phyloP scores from a whole-genome alignment of 1,139 yeast species.

The Taphrina flavorubra region DNA sequence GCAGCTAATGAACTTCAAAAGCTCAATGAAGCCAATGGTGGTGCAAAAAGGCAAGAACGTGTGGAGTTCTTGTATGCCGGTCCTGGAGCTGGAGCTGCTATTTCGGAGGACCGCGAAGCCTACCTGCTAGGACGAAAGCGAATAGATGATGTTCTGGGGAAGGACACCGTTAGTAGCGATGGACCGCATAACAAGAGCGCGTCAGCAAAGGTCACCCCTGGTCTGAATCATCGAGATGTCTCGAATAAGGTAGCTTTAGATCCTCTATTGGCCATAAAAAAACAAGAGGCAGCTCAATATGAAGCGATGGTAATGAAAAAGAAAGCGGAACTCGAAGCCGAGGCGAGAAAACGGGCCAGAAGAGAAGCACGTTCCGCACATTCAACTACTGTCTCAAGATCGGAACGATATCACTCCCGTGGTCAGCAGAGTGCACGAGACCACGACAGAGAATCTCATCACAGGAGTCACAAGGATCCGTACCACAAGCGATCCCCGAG shows the following conservation, averaged over 20 bases:
- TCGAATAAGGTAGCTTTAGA: slow-evolving; percentile 56
- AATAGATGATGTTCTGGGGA: slow-evolving; percentile 52
- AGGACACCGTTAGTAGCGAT: slow-evolving; percentile 45
- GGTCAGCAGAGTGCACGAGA: neutral
- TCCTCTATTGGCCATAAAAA: slow-evolving; percentile 61
- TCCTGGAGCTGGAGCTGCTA: slow-evolving; percentile 47
- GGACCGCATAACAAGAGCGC: slow-evolving; percentile 47
- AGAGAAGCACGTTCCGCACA: slow-evolving; percentile 7
- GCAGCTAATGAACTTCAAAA: slow-evolving; percentile 66
- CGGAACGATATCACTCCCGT: neutral
- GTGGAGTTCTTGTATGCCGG: slow-evolving; percentile 89
- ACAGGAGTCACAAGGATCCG: slow-evolving; percentile 5
- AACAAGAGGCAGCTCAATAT: slow-evolving; percentile 53
- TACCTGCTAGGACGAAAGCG: slow-evolving; percentile 60
- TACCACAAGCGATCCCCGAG: neutral
- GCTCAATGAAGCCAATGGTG: slow-evolving; percentile 60
- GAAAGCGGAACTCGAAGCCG: slow-evolving; percentile 44
- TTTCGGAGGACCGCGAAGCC: slow-evolving; percentile 55
- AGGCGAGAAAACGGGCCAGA: slow-evolving; percentile 39
- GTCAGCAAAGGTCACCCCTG: slow-evolving; percentile 40
- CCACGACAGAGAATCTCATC: slow-evolving; percentile 8
- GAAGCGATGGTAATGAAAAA: slow-evolving; percentile 43
- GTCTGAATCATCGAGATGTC: slow-evolving; percentile 48
- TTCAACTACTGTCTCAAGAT: neutral
- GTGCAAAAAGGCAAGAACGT: slow-evolving; percentile 57